Evolutionary conservation across 176 grass and related monocot genomes (phyloP).

Genomic region (Chrysopogon serrulatus): DNA sequence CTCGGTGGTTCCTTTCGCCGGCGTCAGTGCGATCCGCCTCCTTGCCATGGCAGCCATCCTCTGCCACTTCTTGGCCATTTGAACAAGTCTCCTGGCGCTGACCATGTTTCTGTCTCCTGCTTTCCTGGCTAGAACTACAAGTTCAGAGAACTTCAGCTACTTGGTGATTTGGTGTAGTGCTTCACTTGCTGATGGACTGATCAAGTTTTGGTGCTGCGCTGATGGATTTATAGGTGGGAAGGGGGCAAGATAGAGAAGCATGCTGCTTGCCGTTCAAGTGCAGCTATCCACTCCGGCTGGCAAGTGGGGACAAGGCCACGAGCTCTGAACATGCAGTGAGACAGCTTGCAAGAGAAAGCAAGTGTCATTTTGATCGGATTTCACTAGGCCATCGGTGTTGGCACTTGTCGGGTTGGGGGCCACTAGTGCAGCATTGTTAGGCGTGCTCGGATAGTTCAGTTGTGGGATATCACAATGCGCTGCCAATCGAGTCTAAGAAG

Average conservation of each 20-base stretch:
- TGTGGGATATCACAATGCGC: not conserved
- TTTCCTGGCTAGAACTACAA: no score
- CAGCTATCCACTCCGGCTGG: no score
- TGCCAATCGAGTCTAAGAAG: not conserved
- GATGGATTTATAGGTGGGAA: slow-evolving; percentile 15
- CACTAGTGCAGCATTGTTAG: not conserved
- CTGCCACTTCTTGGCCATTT: no score
- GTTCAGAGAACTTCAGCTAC: no score
- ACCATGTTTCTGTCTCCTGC: no score
- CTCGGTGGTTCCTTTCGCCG: not conserved
- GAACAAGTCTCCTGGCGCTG: no score
- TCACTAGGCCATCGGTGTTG: slow-evolving; percentile 6
- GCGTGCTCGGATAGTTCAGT: not conserved
- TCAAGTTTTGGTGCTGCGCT: not conserved
- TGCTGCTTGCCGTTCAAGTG: not conserved
- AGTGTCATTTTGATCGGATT: not conserved
- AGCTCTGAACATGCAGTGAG: slow-evolving; percentile 24
- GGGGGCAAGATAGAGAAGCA: not conserved
- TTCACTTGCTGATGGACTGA: slow-evolving; percentile 12
- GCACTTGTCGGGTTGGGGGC: not conserved
- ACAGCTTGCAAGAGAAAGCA: not conserved
- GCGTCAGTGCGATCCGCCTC: no score
- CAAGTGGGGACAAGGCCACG: slow-evolving; percentile 20
- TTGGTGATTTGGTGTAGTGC: not conserved
- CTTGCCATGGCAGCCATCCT: no score